A percentile compares a stretch with the other conserved stretches of the same genome.
These are phyloP conservation scores for Candida michaelii DNA, from an alignment of 805 yeast genomes.

Conservation along the genomic window DNA sequence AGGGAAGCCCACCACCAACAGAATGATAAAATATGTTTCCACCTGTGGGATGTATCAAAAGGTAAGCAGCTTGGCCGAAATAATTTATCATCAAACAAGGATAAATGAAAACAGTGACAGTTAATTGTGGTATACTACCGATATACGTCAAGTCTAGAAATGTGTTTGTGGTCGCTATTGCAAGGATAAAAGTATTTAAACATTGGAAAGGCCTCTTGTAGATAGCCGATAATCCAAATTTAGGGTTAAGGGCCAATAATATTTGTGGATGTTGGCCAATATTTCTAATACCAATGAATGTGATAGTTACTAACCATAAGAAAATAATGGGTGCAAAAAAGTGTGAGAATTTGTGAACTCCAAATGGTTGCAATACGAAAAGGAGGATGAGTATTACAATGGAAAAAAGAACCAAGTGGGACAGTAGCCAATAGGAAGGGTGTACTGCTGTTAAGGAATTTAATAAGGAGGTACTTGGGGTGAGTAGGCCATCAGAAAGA, in stretches of 20 bases:
- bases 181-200: slow-evolving; percentile 51
- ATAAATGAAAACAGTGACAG: slow-evolving; percentile 48
- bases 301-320: slow-evolving; percentile 49
- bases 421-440: no score
- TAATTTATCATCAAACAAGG: slow-evolving; percentile 53
- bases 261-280: slow-evolving; percentile 44
- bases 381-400: neutral
- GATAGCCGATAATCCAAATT: slow-evolving; percentile 49
- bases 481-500: slow-evolving; percentile 53
- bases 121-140: slow-evolving; percentile 44
- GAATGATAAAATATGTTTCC: slow-evolving; percentile 48
- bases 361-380: slow-evolving; percentile 42
- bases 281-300: slow-evolving; percentile 47
- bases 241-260: slow-evolving; percentile 50
- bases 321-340: slow-evolving; percentile 57
- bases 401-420: neutral
- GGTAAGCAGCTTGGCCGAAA: slow-evolving; percentile 58
- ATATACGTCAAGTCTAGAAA: slow-evolving; percentile 66
- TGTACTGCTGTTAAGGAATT: slow-evolving; percentile 32
- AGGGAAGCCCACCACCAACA: slow-evolving; percentile 53
- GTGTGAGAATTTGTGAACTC: slow-evolving; percentile 42
- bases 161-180: slow-evolving; percentile 61
- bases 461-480: slow-evolving; percentile 63
- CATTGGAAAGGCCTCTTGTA: slow-evolving; percentile 40
- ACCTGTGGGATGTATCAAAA: slow-evolving; percentile 40